Conservation (phyloP, 116 monocot genomes). For the Thalassia testudinum region DNA sequence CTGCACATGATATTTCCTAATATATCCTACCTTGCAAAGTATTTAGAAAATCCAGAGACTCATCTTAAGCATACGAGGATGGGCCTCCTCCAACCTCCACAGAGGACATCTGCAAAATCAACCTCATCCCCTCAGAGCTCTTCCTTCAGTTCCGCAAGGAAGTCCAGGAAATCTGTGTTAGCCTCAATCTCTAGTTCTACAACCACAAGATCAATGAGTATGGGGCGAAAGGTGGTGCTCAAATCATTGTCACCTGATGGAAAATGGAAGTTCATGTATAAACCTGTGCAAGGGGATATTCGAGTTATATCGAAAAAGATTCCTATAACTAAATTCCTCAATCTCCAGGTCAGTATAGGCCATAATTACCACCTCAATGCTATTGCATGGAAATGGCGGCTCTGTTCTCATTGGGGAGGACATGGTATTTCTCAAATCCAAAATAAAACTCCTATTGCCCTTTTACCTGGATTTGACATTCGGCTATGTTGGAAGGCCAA, state of each 20-base stretch:
- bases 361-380: slow-evolving; percentile 71
- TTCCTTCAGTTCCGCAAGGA: slow-evolving; percentile 97
- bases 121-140: slow-evolving; percentile 78
- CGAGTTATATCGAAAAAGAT: slow-evolving; percentile 85
- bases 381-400: slow-evolving; percentile 95
- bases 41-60: too few relatives aligned
- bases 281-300: slow-evolving; percentile 65
- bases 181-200: slow-evolving; percentile 86
- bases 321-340: slow-evolving; percentile 66
- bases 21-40: too few relatives aligned
- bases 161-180: slow-evolving; percentile 48
- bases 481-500: slow-evolving; percentile 90
- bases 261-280: slow-evolving; percentile 72
- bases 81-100: slow-evolving; percentile 23
- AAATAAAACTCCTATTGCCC: slow-evolving; percentile 64
- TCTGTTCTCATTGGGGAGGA: slow-evolving; percentile 82
- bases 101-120: slow-evolving; percentile 64
- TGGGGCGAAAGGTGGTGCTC: slow-evolving; percentile 69
- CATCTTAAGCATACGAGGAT: too few relatives aligned
- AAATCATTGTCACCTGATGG: slow-evolving; percentile 59
- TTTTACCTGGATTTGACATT: slow-evolving; percentile 83
- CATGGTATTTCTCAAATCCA: slow-evolving; percentile 89
- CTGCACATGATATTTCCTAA: too few relatives aligned
- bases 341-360: slow-evolving; percentile 90
- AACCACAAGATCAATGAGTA: slow-evolving; percentile 68